phyloP scores from a whole-genome alignment of 108 stramenopile species.

The Chaetoceros tenuissimus region DNA sequence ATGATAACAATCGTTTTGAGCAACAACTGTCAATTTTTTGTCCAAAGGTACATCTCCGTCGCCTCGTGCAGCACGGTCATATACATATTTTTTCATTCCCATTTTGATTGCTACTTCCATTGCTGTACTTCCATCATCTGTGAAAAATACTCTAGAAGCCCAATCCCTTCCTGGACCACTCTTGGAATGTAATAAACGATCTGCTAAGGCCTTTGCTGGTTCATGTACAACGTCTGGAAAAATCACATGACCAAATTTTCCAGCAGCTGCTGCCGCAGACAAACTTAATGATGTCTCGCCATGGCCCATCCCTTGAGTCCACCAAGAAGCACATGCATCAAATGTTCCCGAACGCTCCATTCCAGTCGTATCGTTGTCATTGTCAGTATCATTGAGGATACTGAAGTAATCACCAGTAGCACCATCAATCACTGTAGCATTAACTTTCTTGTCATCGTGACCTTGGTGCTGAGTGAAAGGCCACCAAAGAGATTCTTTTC shows the following conservation, averaged over 20 bases:
- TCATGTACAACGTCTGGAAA: constrained; percentile 15
- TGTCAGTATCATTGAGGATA: constrained; percentile 1
- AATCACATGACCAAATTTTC: constrained; percentile 19
- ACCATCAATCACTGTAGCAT: constrained; percentile 14
- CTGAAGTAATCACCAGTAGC: constrained; percentile 11
- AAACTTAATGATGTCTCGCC: constrained; percentile 10
- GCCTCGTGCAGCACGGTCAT: not conserved
- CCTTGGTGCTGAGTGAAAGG: constrained; percentile 14
- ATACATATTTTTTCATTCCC: constrained; percentile 20
- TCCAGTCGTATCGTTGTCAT: not conserved
- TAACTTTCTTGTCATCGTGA: constrained; percentile 3
- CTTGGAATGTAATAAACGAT: constrained; percentile 1
- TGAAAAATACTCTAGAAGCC: constrained; percentile 15
- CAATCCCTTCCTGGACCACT: constrained; percentile 12
- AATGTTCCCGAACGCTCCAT: constrained; percentile 1
- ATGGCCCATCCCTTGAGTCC: constrained; percentile 19
- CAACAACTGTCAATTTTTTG: constrained; percentile 6
- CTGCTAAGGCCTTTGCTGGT: constrained; percentile 6
- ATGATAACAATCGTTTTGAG: constrained; percentile 17
- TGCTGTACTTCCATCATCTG: constrained; percentile 14
- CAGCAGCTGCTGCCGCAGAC: constrained; percentile 15
- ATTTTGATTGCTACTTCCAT: constrained; percentile 22
- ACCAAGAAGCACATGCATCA: constrained; percentile 13
- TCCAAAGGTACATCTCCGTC: not conserved
- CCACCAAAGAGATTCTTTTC: constrained; percentile 14